phyloP scores from a whole-genome alignment of 768 basidiomycete species.

The Collybia mongolica region DNA sequence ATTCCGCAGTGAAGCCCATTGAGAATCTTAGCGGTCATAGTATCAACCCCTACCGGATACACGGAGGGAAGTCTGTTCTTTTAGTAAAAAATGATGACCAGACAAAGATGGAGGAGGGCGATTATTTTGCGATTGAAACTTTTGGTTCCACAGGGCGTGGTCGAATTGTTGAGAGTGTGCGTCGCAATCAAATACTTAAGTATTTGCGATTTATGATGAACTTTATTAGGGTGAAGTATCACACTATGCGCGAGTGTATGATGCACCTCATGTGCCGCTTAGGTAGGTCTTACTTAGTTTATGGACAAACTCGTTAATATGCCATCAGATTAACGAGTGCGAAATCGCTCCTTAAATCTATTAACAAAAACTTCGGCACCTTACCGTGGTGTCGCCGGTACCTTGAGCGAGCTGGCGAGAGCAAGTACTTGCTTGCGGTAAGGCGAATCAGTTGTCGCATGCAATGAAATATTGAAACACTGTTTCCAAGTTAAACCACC shows the following conservation, averaged over 20 bases:
- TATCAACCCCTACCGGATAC: slow-evolving; percentile 88
- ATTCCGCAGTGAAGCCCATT: slow-evolving; percentile 80
- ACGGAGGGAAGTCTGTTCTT: slow-evolving; percentile 90
- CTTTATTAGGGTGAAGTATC: slow-evolving; percentile 79
- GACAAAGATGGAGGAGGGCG: slow-evolving; percentile 99
- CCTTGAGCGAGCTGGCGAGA: slow-evolving; percentile 89
- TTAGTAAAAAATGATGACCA: slow-evolving; percentile 88
- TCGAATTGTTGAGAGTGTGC: slow-evolving; percentile 77
- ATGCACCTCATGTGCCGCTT: slow-evolving; percentile 72
- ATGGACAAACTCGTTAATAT: slow-evolving; percentile 1
- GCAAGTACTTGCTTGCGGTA: slow-evolving; percentile 89
- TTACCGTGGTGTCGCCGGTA: slow-evolving; percentile 95
- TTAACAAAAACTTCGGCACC: slow-evolving; percentile 92
- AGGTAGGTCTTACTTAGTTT: slow-evolving; percentile 47
- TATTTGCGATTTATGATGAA: not conserved
- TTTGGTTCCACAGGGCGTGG: slow-evolving; percentile 97
- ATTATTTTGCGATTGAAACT: slow-evolving; percentile 98
- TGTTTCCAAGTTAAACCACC: slow-evolving; percentile 70
- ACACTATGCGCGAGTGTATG: slow-evolving; percentile 79
- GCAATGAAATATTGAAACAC: not conserved
- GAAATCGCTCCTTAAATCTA: slow-evolving; percentile 81
- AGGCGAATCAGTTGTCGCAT: slow-evolving; percentile 18
- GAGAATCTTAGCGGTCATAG: slow-evolving; percentile 94
- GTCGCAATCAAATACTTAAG: slow-evolving; percentile 8
- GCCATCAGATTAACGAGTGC: slow-evolving; percentile 71